phyloP scores from a whole-genome alignment of 2,329 filamentous ascomycete genomes.

The Lasiodiplodia sp. region DNA sequence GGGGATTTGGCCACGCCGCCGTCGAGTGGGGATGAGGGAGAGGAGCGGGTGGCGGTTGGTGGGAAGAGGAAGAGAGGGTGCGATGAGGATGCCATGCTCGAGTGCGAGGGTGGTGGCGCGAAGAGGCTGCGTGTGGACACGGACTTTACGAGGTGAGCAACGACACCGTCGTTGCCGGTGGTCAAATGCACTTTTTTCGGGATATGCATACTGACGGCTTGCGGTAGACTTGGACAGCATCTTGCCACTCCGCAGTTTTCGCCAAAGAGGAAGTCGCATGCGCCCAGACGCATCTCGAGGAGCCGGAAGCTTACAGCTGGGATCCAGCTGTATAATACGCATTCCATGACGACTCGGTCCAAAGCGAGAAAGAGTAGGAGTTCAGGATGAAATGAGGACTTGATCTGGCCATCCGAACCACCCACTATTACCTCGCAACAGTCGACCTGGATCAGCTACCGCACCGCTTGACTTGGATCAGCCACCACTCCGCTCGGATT shows the following conservation, averaged over 20 bases:
- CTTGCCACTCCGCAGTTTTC: background rate
- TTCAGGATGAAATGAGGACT: background rate
- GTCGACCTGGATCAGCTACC: background rate
- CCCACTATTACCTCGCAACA: background rate
- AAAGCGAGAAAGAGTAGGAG: background rate
- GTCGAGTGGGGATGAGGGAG: conserved; percentile 8
- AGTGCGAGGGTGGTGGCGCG: background rate
- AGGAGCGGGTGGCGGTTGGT: background rate
- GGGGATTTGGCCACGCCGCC: conserved; percentile 6
- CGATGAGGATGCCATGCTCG: background rate
- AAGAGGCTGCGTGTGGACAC: background rate
- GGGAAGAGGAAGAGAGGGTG: conserved; percentile 6
- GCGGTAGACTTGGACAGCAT: background rate
- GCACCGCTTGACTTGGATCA: background rate
- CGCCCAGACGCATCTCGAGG: background rate
- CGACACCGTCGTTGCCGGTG: background rate
- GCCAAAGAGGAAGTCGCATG: conserved; percentile 1
- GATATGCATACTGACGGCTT: background rate
- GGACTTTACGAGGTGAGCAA: background rate
- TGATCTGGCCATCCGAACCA: background rate
- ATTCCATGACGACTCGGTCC: conserved; percentile 18
- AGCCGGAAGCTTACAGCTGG: background rate
- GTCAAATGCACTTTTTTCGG: background rate
- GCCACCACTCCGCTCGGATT: background rate
- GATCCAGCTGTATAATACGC: conserved; percentile 5